Evolutionary conservation across 2,329 filamentous ascomycete species (phyloP).

Genomic region (Fusarium subglutinans): DNA sequence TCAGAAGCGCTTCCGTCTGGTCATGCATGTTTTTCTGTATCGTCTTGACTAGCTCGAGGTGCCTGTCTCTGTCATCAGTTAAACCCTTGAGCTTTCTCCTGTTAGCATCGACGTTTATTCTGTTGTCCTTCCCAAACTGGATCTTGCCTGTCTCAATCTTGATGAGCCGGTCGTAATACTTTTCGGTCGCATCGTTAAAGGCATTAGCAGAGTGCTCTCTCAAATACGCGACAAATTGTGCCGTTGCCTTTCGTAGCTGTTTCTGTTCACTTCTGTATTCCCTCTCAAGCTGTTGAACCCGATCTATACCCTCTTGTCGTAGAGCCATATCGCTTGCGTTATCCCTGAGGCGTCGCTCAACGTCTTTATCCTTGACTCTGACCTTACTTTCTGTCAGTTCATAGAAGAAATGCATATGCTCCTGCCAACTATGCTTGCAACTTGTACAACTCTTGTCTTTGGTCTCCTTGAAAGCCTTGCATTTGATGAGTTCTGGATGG

Average conservation of each 20-base stretch:
- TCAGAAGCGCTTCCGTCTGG: neutral
- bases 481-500: neutral
- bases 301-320: neutral
- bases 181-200: slow-evolving; percentile 12
- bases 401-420: slow-evolving; percentile 24
- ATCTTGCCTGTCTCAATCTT: neutral
- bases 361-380: slow-evolving; percentile 1
- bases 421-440: slow-evolving; percentile 15
- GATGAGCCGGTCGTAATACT: slow-evolving; percentile 15
- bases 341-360: neutral
- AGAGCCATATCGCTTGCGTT: slow-evolving; percentile 6
- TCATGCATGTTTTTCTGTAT: slow-evolving; percentile 12
- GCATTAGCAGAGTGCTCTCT: neutral
- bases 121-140: neutral
- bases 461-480: neutral
- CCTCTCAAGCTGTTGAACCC: neutral
- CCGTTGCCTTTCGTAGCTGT: neutral
- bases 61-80: neutral
- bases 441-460: neutral
- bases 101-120: neutral
- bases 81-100: slow-evolving; percentile 5
- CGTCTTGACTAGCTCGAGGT: slow-evolving; percentile 22
- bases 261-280: slow-evolving; percentile 7
- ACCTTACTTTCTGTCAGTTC: neutral
- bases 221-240: slow-evolving; percentile 12